phyloP scores from a whole-genome alignment of 139 green algal species.

The Chlorella sp. region DNA sequence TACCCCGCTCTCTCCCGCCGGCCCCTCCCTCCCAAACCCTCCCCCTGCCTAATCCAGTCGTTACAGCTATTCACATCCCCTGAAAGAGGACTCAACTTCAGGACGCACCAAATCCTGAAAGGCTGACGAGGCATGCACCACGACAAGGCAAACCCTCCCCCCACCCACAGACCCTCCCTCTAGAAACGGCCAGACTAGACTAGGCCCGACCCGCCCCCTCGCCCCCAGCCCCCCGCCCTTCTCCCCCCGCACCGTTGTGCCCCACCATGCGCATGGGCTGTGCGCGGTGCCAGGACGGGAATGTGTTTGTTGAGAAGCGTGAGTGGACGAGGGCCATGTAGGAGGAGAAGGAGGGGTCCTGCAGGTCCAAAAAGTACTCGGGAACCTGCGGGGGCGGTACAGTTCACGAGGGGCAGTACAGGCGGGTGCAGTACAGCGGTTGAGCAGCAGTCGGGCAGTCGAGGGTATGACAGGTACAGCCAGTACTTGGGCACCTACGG shows the following conservation, averaged over 20 bases:
- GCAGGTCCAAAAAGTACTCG: constrained; percentile 89
- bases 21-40: neutral
- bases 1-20: neutral
- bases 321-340: constrained; percentile 96
- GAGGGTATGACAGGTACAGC: too few species aligned
- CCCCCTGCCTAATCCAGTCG: too few species aligned
- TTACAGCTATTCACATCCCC: too few species aligned
- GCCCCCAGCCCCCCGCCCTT: neutral
- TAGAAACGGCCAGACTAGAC: too few species aligned
- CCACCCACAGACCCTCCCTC: too few species aligned
- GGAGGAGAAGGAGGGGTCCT: constrained; percentile 76
- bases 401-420: neutral
- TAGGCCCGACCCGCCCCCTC: too few species aligned
- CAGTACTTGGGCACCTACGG: too few species aligned
- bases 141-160: too few species aligned
- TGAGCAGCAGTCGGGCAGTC: too few species aligned
- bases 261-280: constrained; percentile 95
- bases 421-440: neutral
- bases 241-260: constrained; percentile 81
- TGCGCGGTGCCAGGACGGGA: constrained; percentile 91
- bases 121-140: too few species aligned
- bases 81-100: too few species aligned
- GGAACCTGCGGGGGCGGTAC: constrained; percentile 66
- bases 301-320: constrained; percentile 98
- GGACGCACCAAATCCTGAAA: too few species aligned